Base-by-base conservation (phyloP, 1,284 basidiomycete species). In the Marasmius fiardii region DNA sequence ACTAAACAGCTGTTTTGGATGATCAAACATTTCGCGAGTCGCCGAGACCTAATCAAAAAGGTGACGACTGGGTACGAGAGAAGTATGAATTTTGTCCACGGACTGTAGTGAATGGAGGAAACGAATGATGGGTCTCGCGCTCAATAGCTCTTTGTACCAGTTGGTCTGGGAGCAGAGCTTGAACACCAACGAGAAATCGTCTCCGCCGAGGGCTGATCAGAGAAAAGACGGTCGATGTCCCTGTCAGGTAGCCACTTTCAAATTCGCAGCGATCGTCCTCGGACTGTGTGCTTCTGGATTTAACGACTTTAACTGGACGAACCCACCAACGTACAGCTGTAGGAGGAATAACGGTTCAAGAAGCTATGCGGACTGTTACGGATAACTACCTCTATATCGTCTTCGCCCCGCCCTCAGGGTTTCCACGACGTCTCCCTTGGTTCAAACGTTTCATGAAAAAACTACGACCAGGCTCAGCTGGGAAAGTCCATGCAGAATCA, bases 401-500 rank as follows among this genome's bases (percentile, higher is more conserved):
- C 21, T 47, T 58, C 49, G 51, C 57, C 18, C 57, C 57, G 1
- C 48, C 57, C 0, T 48, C 26, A 39, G 55, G 57, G 57, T 35
- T 53, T 3, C 7, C 26, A 21, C 8, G n/a, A 3, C 37, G 55
- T 23, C 57, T 54, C 8, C 55, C 23, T 53, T 58, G 61, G 2
- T 51, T 64, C n/a, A 60, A 48, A 24, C 51, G 58, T 4, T 59
- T 61, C 6, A 54, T 58, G 34, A 57, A 44, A 2, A 61, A 61
- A 3, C n/a, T 58, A 58, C 28, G 51, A 37, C 6, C n/a, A n/a
- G n/a, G n/a, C n/a, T n/a, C 34, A 43, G 24, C 26, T 61, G 23
- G 54, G 39, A 1, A 20, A 12, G 3, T 60, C 58, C 37, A 61
- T 64, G 58, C 44, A 52, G 4, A 26, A 47, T 20, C 58, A 62